phyloP scores from a whole-genome alignment of 129 eudicot species.

The Centaurea solstitialis region DNA sequence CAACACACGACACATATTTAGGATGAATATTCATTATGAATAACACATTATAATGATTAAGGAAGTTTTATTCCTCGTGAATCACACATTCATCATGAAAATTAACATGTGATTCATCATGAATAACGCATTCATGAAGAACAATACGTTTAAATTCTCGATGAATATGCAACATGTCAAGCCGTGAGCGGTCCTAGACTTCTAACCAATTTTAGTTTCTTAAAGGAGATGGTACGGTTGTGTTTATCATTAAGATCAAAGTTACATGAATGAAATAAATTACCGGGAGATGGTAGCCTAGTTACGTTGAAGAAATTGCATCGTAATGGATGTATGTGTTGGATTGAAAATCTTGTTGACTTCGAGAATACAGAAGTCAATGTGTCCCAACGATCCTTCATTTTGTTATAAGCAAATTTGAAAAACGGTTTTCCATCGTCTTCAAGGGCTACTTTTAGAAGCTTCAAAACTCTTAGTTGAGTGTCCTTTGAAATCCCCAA shows the following conservation, averaged over 20 bases:
- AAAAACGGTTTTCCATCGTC: constrained; percentile 51
- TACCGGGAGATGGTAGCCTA: constrained; percentile 83
- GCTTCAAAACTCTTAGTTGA: constrained; percentile 69
- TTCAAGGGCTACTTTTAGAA: constrained; percentile 48
- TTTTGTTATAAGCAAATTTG: constrained; percentile 42
- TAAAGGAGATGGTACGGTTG: background rate
- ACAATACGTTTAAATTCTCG: too few species aligned
- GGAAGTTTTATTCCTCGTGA: too few species aligned
- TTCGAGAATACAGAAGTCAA: constrained; percentile 36
- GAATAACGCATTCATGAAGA: too few species aligned
- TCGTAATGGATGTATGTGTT: constrained; percentile 51
- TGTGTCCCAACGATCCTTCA: constrained; percentile 66
- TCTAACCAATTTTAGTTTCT: too few species aligned
- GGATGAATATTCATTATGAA: too few species aligned
- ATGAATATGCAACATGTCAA: too few species aligned
- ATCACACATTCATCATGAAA: too few species aligned
- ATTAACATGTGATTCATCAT: too few species aligned
- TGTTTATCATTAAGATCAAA: background rate
- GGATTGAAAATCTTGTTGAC: constrained; percentile 60
- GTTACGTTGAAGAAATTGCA: constrained; percentile 55
- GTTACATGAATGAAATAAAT: background rate
- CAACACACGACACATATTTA: too few species aligned
- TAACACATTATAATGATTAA: too few species aligned
- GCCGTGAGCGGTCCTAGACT: too few species aligned
- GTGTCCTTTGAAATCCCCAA: constrained; percentile 67